These are phyloP conservation scores for Salvia sclarea DNA, from an alignment of 305 asterid species.

Conservation along the genomic window DNA sequence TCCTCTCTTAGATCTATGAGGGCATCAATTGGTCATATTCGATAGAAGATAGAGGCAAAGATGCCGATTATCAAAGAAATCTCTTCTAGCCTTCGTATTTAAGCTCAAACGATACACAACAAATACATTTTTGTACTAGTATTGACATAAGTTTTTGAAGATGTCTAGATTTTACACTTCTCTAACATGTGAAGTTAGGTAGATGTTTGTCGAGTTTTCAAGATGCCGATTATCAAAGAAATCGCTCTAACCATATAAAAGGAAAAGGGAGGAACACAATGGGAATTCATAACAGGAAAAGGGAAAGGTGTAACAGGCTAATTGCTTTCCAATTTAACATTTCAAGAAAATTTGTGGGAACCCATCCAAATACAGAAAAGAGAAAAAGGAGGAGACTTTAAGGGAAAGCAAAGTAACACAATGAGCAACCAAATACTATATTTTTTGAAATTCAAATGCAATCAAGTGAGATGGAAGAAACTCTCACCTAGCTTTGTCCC, in stretches of 20 bases:
- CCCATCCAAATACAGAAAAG: constrained; percentile 25
- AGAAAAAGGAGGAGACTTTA: constrained; percentile 41
- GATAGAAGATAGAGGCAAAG: not conserved
- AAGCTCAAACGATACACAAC: not conserved
- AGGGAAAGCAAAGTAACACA: constrained; percentile 44
- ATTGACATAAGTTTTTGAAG: not conserved
- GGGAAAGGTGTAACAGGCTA: constrained; percentile 9
- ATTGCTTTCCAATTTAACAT: constrained; percentile 30
- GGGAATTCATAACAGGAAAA: constrained; percentile 27
- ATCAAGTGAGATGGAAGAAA: constrained; percentile 42
- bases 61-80: not conserved
- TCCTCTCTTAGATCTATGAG: constrained; percentile 75
- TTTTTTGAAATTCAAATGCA: constrained; percentile 21
- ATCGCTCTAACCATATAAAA: not conserved
- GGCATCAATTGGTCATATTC: constrained; percentile 5
- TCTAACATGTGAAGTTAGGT: not conserved
- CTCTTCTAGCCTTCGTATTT: not conserved
- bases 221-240: not conserved
- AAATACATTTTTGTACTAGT: not conserved
- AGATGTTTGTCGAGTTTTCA: not conserved
- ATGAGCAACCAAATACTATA: constrained; percentile 27
- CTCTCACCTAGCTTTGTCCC: constrained; percentile 74
- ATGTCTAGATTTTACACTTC: not conserved
- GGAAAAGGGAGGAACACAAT: constrained; percentile 11
- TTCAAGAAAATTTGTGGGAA: constrained; percentile 24